Conservation (phyloP, 2,329 filamentous ascomycete genomes). For the Neonectria ditissima region DNA sequence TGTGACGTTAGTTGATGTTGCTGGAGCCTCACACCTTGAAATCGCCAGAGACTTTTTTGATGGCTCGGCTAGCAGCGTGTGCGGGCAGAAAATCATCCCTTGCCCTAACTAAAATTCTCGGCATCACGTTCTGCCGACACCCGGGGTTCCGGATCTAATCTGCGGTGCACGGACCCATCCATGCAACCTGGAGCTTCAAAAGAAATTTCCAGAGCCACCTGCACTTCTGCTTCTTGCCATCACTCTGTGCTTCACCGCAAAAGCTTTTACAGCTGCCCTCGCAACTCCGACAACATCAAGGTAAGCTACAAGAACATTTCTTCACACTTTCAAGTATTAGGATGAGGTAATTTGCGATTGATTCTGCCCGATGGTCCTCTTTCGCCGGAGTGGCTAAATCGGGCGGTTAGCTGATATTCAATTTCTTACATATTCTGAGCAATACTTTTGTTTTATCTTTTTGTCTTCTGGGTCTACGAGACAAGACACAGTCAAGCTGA, state of each 20-base stretch:
- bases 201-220: conserved; percentile 34
- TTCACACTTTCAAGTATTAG: conserved; percentile 54
- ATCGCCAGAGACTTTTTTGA: conserved; percentile 57
- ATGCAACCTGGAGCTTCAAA: conserved; percentile 41
- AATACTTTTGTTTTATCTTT: conserved; percentile 18
- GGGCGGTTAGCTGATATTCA: conserved; percentile 84
- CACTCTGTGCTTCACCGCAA: conserved; percentile 6
- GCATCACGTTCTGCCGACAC: conserved; percentile 46
- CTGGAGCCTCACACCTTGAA: conserved; percentile 53
- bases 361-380: conserved; percentile 85
- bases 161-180: conserved; percentile 38
- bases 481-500: conserved; percentile 42
- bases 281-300: conserved; percentile 34
- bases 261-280: conserved; percentile 5
- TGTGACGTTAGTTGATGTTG: conserved; percentile 54
- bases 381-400: conserved; percentile 89
- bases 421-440: conserved; percentile 99
- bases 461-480: conserved; percentile 40
- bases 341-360: conserved; percentile 99
- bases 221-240: not conserved
- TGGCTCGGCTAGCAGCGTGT: conserved; percentile 54
- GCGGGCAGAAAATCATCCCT: conserved; percentile 55
- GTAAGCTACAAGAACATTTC: conserved; percentile 42
- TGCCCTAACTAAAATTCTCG: conserved; percentile 56
- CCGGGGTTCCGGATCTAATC: conserved; percentile 5